phyloP scores from a whole-genome alignment of 163 green algal species.

The Scenedesmus sp. region DNA sequence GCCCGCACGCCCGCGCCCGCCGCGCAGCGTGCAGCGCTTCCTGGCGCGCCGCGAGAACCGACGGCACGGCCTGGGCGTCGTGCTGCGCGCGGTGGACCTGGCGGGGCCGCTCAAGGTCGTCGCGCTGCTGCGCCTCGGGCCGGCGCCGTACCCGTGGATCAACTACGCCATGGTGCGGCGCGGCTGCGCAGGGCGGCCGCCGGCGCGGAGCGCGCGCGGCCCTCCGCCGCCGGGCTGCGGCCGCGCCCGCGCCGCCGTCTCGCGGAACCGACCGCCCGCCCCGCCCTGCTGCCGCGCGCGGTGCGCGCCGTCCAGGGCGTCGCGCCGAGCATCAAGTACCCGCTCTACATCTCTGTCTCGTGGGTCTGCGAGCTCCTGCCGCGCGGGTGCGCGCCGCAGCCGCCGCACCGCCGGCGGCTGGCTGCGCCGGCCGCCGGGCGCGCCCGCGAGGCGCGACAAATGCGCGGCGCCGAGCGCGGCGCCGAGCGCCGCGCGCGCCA shows the following conservation, averaged over 20 bases:
- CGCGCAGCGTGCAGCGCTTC: background rate
- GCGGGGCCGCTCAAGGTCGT: slow-evolving; percentile 39
- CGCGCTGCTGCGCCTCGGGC: slow-evolving; percentile 40
- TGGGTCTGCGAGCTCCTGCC: slow-evolving; percentile 8
- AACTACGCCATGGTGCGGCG: slow-evolving; percentile 22
- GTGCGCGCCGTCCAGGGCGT: background rate
- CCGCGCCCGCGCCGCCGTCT: background rate
- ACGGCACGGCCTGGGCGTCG: background rate
- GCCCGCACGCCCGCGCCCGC: too few relatives aligned
- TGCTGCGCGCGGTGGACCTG: slow-evolving; percentile 23
- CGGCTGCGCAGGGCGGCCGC: background rate
- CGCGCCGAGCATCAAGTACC: background rate
- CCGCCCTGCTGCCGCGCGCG: background rate
- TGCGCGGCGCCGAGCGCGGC: too few relatives aligned
- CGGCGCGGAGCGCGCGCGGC: background rate
- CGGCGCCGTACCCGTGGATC: slow-evolving; percentile 29
- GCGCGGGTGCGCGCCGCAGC: background rate
- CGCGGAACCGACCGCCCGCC: too few relatives aligned
- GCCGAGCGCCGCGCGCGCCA: background rate
- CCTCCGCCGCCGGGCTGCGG: background rate
- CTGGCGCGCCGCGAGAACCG: slow-evolving; percentile 7
- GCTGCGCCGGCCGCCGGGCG: too few relatives aligned
- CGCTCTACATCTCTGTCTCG: slow-evolving; percentile 33
- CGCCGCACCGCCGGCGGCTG: background rate
- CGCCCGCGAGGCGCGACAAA: too few relatives aligned